Evolutionary conservation across 208 protist genomes (phyloP).

Genomic region (Acanthamoeba divionensis): DNA sequence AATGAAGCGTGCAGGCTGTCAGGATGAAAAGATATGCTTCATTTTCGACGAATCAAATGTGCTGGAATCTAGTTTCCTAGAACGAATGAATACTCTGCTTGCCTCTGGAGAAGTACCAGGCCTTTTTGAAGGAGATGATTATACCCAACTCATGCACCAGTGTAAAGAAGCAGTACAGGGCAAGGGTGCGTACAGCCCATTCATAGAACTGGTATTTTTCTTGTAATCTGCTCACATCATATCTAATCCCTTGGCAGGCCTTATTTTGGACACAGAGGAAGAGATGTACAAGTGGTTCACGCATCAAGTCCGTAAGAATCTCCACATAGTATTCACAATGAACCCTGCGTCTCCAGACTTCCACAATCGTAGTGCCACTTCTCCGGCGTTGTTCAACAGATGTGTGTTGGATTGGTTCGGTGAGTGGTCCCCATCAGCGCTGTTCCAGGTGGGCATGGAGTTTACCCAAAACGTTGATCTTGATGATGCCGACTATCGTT

Average conservation of each 20-base stretch:
- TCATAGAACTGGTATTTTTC: background rate
- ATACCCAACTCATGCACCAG: slow-evolving; percentile 89
- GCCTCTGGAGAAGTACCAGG: slow-evolving; percentile 97
- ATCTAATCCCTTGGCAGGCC: background rate
- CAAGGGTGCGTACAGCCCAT: background rate
- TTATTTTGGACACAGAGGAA: slow-evolving; percentile 62
- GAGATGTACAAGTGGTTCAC: slow-evolving; percentile 87
- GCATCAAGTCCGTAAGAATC: slow-evolving; percentile 92
- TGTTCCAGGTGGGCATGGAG: slow-evolving; percentile 86
- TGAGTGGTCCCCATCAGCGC: slow-evolving; percentile 93
- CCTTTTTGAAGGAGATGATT: slow-evolving; percentile 98
- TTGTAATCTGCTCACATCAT: slow-evolving; percentile 54
- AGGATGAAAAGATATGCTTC: slow-evolving; percentile 97
- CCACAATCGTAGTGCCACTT: slow-evolving; percentile 90
- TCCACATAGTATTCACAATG: slow-evolving; percentile 99
- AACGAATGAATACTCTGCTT: slow-evolving; percentile 99
- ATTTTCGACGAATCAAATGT: slow-evolving; percentile 99
- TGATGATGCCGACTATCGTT: slow-evolving; percentile 68
- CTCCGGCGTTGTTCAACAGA: slow-evolving; percentile 98
- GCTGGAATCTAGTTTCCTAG: slow-evolving; percentile 96
- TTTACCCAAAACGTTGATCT: slow-evolving; percentile 90
- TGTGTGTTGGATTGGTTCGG: slow-evolving; percentile 99
- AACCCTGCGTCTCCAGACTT: slow-evolving; percentile 97
- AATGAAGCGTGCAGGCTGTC: slow-evolving; percentile 92
- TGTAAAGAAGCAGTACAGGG: slow-evolving; percentile 76